Evolutionary conservation across 257 asterid species (phyloP).

Genomic region (Apocynum venetum): DNA sequence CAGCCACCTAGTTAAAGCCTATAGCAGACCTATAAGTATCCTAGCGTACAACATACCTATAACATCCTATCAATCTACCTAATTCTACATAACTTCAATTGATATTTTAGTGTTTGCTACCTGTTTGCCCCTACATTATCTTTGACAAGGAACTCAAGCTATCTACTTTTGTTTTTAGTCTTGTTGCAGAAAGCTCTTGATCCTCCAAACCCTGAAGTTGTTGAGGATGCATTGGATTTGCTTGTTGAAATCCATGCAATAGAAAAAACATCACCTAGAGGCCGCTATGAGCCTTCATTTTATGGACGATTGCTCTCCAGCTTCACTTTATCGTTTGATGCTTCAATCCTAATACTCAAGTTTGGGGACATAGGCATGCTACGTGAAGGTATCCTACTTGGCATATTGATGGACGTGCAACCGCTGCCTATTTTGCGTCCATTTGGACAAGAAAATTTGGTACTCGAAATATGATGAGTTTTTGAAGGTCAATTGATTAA

Average conservation of each 20-base stretch:
- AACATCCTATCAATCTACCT: too few species aligned
- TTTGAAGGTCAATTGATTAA: slow-evolving; percentile 13
- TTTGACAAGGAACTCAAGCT: slow-evolving; percentile 16
- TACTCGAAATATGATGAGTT: slow-evolving; percentile 25
- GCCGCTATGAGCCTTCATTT: slow-evolving; percentile 75
- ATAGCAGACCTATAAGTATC: too few species aligned
- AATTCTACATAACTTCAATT: not conserved
- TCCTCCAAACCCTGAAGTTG: slow-evolving; percentile 65
- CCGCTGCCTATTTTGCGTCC: slow-evolving; percentile 86
- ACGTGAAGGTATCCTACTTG: slow-evolving; percentile 94
- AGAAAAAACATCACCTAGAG: slow-evolving; percentile 56
- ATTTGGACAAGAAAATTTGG: slow-evolving; percentile 75
- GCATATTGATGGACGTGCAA: slow-evolving; percentile 77
- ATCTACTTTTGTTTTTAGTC: slow-evolving; percentile 37
- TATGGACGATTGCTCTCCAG: slow-evolving; percentile 78
- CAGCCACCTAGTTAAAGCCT: too few species aligned
- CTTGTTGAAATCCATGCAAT: slow-evolving; percentile 62
- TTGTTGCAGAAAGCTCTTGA: slow-evolving; percentile 91
- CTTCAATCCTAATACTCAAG: slow-evolving; percentile 77
- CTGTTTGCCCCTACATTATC: not conserved
- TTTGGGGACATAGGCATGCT: slow-evolving; percentile 77
- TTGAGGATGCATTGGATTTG: slow-evolving; percentile 76
- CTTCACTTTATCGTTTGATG: slow-evolving; percentile 82
- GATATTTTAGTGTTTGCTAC: not conserved
- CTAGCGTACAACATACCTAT: too few species aligned